Conservation (phyloP, 129 eudicot genomes). For the Ambrosia artemisiifolia region DNA sequence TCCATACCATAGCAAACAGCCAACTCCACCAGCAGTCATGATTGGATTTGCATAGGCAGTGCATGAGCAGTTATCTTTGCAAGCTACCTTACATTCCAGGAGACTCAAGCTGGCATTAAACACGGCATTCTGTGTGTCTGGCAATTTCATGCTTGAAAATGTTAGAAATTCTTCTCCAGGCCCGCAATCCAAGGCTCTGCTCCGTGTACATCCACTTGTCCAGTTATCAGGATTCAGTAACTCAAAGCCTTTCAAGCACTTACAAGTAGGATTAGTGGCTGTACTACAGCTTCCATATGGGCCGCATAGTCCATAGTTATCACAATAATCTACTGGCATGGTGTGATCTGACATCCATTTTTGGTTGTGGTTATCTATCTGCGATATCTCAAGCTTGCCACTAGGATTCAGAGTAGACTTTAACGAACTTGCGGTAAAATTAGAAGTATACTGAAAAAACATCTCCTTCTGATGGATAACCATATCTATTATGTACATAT, state of each 20-base stretch:
- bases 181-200: conserved; percentile 17
- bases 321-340: conserved; percentile 18
- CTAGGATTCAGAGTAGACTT: neutral
- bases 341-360: conserved; percentile 2
- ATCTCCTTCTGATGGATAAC: conserved; percentile 4
- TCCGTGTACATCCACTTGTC: conserved; percentile 43
- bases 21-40: conserved; percentile 14
- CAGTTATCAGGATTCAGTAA: conserved; percentile 16
- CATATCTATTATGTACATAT: neutral
- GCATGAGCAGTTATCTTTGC: conserved; percentile 52
- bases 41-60: conserved; percentile 41
- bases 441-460: conserved; percentile 5
- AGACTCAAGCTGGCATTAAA: conserved; percentile 15
- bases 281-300: conserved; percentile 41
- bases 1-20: conserved; percentile 45
- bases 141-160: conserved; percentile 29
- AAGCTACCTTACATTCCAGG: conserved; percentile 22
- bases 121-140: conserved; percentile 32
- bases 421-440: neutral
- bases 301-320: conserved; percentile 42
- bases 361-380: neutral
- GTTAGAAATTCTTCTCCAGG: conserved; percentile 33
- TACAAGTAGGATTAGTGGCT: conserved; percentile 26
- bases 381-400: conserved; percentile 6
- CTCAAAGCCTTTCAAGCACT: conserved; percentile 38